These are phyloP conservation scores for Alternaria ventricosa DNA, from an alignment of 2,329 filamentous ascomycete species.

Conservation along the genomic window DNA sequence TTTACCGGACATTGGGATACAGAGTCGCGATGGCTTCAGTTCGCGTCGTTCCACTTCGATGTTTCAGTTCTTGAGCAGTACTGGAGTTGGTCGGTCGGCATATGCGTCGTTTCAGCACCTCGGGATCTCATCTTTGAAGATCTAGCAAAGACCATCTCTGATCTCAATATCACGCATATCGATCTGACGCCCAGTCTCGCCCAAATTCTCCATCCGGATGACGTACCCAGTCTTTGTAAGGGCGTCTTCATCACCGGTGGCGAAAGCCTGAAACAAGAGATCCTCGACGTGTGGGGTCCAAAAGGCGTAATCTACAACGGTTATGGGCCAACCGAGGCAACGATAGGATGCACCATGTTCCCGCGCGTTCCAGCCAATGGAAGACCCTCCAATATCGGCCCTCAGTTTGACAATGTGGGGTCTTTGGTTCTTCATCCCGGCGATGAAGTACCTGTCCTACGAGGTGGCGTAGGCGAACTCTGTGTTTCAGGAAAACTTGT, in stretches of 20 bases:
- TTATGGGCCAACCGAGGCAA: slow-evolving; percentile 88
- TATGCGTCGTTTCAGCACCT: slow-evolving; percentile 81
- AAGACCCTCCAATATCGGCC: slow-evolving; percentile 85
- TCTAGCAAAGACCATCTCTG: slow-evolving; percentile 73
- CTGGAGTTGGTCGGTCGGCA: slow-evolving; percentile 93
- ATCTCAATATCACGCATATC: slow-evolving; percentile 82
- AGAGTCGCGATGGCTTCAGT: slow-evolving; percentile 84
- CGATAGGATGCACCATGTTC: slow-evolving; percentile 90
- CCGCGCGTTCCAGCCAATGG: slow-evolving; percentile 79
- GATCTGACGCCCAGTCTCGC: slow-evolving; percentile 90
- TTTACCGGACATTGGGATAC: slow-evolving; percentile 77
- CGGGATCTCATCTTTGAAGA: slow-evolving; percentile 87
- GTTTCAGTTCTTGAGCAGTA: slow-evolving; percentile 93
- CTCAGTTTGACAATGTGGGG: slow-evolving; percentile 86
- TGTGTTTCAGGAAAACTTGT: slow-evolving; percentile 88
- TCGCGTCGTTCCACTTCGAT: slow-evolving; percentile 93
- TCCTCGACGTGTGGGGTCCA: slow-evolving; percentile 83
- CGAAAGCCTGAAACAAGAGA: slow-evolving; percentile 86
- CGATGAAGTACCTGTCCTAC: slow-evolving; percentile 73
- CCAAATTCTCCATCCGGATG: slow-evolving; percentile 75
- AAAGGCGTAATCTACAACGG: slow-evolving; percentile 87
- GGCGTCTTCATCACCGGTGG: slow-evolving; percentile 95
- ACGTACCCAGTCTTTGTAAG: slow-evolving; percentile 78
- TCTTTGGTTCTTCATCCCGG: slow-evolving; percentile 76
- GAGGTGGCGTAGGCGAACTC: slow-evolving; percentile 83